A percentile compares a stretch with the other conserved stretches of the same genome.
phyloP scores from a whole-genome alignment of 768 basidiomycete species.

The Lactarius indigo region DNA sequence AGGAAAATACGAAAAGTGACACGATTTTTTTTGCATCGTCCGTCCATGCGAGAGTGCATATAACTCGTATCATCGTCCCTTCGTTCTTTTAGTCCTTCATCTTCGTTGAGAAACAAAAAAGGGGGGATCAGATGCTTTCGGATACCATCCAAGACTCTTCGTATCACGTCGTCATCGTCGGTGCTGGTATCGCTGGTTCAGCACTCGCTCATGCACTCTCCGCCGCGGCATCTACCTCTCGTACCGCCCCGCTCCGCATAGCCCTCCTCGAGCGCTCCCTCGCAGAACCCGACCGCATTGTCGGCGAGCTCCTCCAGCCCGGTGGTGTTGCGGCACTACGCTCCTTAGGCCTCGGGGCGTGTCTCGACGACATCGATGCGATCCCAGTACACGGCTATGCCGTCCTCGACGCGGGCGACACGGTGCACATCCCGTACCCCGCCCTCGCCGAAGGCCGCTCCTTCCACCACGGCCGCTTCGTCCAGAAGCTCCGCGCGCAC shows the following conservation, averaged over 20 bases:
- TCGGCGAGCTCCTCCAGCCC: constrained; percentile 95
- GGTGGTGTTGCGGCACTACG: constrained; percentile 78
- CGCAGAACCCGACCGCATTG: constrained; percentile 91
- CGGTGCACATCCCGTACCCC: constrained; percentile 90
- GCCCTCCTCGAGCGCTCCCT: constrained; percentile 89
- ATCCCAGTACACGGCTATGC: constrained; percentile 83
- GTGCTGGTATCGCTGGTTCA: constrained; percentile 87
- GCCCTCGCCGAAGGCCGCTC: constrained; percentile 65
- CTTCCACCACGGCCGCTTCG: constrained; percentile 93
- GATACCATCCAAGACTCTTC: constrained; percentile 26
- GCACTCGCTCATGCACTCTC: constrained; percentile 86
- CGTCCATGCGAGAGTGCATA: neutral
- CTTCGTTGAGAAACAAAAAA: neutral
- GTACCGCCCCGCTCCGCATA: constrained; percentile 62
- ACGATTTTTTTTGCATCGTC: neutral
- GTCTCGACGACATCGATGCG: constrained; percentile 86
- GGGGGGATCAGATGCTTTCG: neutral
- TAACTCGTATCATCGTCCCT: neutral
- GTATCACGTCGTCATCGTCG: constrained; percentile 86
- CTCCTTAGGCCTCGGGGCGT: constrained; percentile 70
- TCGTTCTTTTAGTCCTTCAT: neutral
- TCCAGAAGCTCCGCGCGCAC: constrained; percentile 70
- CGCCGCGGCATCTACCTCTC: constrained; percentile 40
- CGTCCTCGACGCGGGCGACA: constrained; percentile 60
- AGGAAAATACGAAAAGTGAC: neutral